Evolutionary conservation across 208 protist genomes (phyloP).

Genomic region (Crithidia brevicula): DNA sequence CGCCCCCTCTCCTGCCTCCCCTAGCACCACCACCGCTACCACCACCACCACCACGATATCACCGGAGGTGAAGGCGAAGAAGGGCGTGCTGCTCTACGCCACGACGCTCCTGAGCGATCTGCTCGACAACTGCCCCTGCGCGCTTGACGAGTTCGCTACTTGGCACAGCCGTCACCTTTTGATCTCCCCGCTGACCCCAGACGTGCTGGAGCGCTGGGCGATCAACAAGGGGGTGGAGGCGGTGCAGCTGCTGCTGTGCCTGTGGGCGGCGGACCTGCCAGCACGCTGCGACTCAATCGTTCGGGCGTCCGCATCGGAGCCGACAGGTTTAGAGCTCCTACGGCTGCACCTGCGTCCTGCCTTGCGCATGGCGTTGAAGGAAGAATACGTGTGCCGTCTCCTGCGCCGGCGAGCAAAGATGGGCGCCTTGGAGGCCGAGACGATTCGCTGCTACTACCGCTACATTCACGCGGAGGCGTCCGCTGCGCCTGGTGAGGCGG

Average conservation of each 20-base stretch:
- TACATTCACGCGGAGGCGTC: constrained; percentile 30
- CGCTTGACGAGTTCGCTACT: constrained; percentile 51
- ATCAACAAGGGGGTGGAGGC: constrained; percentile 17
- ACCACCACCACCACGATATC: neutral
- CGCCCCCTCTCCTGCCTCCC: neutral
- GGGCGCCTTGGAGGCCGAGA: constrained; percentile 19
- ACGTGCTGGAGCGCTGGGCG: constrained; percentile 14
- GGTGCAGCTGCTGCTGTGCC: constrained; percentile 43
- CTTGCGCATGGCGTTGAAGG: constrained; percentile 29
- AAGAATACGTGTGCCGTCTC: constrained; percentile 45
- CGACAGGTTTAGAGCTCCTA: constrained; percentile 38
- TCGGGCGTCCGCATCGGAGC: neutral
- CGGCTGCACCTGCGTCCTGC: constrained; percentile 30
- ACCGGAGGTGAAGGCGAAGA: constrained; percentile 8
- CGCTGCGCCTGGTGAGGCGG: too few species aligned
- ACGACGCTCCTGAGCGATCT: constrained; percentile 73
- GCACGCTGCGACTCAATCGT: neutral
- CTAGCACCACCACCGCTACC: neutral
- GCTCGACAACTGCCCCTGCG: constrained; percentile 43
- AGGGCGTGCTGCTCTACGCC: constrained; percentile 40
- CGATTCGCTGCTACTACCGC: constrained; percentile 38
- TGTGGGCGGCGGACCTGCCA: constrained; percentile 33
- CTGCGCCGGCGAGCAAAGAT: constrained; percentile 33
- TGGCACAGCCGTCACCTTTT: constrained; percentile 55
- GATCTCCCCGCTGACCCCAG: constrained; percentile 37